Conservation (phyloP, 495 filamentous ascomycete species). For the Penicillium waksmanii region DNA sequence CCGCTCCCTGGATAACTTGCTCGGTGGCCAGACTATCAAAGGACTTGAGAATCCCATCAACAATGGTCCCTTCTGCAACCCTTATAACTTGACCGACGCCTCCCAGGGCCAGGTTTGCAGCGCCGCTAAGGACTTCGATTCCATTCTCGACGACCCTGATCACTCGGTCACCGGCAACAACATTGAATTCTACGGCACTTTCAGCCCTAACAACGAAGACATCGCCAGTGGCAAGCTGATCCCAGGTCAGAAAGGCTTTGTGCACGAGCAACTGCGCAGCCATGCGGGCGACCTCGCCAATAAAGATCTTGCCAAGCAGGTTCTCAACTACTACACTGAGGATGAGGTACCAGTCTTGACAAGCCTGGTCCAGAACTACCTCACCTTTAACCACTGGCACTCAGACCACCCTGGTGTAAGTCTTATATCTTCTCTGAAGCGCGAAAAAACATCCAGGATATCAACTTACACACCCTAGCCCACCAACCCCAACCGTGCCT, state of each 20-base stretch:
- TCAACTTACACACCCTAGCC: constrained; percentile 32
- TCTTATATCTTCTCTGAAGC: constrained; percentile 2
- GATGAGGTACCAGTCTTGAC: constrained; percentile 52
- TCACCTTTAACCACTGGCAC: constrained; percentile 57
- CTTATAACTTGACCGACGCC: constrained; percentile 44
- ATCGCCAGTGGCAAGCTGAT: constrained; percentile 40
- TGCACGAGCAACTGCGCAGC: constrained; percentile 48
- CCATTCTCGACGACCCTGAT: constrained; percentile 51
- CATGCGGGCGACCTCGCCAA: constrained; percentile 39
- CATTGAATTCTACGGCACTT: constrained; percentile 54
- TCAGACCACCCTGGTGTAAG: constrained; percentile 52
- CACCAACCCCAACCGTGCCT: constrained; percentile 54
- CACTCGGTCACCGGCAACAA: constrained; percentile 56
- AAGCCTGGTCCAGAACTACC: constrained; percentile 53
- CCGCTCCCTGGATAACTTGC: constrained; percentile 50
- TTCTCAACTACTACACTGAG: constrained; percentile 56
- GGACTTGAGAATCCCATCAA: constrained; percentile 50
- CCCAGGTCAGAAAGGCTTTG: constrained; percentile 48
- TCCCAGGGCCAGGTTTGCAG: constrained; percentile 43
- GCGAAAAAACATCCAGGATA: neutral
- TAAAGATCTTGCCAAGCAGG: constrained; percentile 43
- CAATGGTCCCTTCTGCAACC: constrained; percentile 49
- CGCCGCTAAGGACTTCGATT: constrained; percentile 46
- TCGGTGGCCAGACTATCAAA: constrained; percentile 42
- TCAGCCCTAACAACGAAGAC: constrained; percentile 40